Evolutionary conservation across 2,329 filamentous ascomycete species (phyloP).

Genomic region (Verticillium dahliae): DNA sequence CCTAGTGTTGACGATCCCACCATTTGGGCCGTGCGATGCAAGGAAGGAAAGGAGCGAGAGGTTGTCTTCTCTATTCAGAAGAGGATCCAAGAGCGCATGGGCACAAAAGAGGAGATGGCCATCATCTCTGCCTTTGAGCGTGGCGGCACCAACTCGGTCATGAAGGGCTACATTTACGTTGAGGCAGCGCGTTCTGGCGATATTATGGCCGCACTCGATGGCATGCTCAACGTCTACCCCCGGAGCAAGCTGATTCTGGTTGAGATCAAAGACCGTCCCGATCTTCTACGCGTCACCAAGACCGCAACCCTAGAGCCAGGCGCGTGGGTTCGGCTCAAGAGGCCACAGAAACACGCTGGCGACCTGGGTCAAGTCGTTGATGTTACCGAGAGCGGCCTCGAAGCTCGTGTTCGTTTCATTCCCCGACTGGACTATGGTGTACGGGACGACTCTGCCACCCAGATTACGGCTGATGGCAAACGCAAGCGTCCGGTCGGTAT

Average conservation of each 20-base stretch:
- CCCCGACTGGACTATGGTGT: conserved; percentile 88
- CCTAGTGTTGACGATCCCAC: conserved; percentile 92
- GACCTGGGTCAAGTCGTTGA: conserved; percentile 91
- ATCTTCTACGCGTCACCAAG: conserved; percentile 85
- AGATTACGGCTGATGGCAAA: conserved; percentile 55
- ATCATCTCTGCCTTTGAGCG: conserved; percentile 93
- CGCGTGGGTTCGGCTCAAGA: conserved; percentile 84
- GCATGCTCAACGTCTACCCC: conserved; percentile 84
- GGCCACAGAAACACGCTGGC: conserved; percentile 72
- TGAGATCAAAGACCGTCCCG: conserved; percentile 95
- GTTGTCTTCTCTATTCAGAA: conserved; percentile 84
- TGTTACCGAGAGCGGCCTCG: conserved; percentile 86
- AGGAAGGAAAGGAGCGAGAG: conserved; percentile 92
- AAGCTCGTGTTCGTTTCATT: conserved; percentile 80
- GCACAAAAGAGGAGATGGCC: conserved; percentile 71
- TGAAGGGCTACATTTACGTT: conserved; percentile 94
- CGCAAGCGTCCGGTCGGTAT: conserved; percentile 64
- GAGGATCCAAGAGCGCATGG: conserved; percentile 72
- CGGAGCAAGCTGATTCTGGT: conserved; percentile 81
- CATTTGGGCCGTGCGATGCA: conserved; percentile 91
- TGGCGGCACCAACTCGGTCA: conserved; percentile 66
- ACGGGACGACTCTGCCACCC: conserved; percentile 61
- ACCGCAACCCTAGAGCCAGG: conserved; percentile 78
- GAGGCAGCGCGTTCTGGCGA: conserved; percentile 85
- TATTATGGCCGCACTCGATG: conserved; percentile 75